Conservation (phyloP, 306 rosid genomes). For the Cicer chorassanicum region DNA sequence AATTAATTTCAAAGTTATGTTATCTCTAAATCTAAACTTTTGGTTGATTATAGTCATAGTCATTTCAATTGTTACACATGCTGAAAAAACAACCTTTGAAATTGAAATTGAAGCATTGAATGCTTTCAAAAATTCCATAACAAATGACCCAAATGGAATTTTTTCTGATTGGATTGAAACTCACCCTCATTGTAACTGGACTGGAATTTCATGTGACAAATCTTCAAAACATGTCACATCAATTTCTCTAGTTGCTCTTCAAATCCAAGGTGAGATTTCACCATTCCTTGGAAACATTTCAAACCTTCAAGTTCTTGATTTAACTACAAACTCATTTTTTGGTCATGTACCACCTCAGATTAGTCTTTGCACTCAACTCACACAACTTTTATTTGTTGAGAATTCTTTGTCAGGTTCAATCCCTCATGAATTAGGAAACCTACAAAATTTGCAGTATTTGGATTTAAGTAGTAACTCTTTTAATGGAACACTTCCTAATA, state of each 20-base stretch:
- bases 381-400: conserved; percentile 51
- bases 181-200: conserved; percentile 72
- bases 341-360: conserved; percentile 70
- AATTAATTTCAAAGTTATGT: conserved; percentile 43
- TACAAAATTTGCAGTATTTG: conserved; percentile 52
- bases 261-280: conserved; percentile 72
- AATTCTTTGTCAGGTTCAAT: conserved; percentile 71
- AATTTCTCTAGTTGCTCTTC: conserved; percentile 55
- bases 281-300: conserved; percentile 83
- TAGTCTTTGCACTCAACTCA: conserved; percentile 66
- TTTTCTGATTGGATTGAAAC: conserved; percentile 64
- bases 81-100: conserved; percentile 49
- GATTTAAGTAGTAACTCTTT: conserved; percentile 61
- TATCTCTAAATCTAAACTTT: conserved; percentile 46
- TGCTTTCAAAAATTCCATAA: conserved; percentile 66
- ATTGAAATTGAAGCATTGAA: conserved; percentile 71
- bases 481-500: conserved; percentile 73
- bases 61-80: conserved; percentile 45
- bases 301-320: conserved; percentile 77
- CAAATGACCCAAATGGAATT: conserved; percentile 57
- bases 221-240: conserved; percentile 58
- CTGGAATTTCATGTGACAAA: conserved; percentile 70
- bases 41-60: conserved; percentile 44
- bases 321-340: conserved; percentile 66
- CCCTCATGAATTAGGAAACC: conserved; percentile 67